phyloP scores from a whole-genome alignment of 495 filamentous ascomycete genomes.

The Aspergillus nanangensis region DNA sequence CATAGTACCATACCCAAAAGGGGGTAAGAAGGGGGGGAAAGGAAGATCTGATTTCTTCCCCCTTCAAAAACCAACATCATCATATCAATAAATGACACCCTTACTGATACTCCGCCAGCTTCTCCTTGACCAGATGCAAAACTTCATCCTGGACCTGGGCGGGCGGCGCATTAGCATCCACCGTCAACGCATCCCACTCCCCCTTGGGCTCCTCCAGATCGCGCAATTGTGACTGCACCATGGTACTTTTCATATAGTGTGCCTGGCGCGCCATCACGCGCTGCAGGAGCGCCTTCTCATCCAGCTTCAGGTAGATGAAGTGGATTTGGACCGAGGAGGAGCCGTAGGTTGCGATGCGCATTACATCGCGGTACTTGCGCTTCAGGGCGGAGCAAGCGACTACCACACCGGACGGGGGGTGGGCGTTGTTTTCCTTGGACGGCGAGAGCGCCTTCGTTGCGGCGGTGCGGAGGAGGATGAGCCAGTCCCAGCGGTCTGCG shows the following conservation, averaged over 20 bases:
- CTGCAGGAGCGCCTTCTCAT: conserved; percentile 66
- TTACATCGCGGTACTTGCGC: conserved; percentile 95
- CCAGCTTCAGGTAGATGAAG: conserved; percentile 85
- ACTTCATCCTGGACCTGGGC: conserved; percentile 65
- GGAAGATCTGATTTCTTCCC: no score
- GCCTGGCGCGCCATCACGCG: conserved; percentile 69
- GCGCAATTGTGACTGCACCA: conserved; percentile 92
- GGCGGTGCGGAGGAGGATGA: conserved; percentile 80
- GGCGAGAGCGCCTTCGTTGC: conserved; percentile 62
- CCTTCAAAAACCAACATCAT: conserved; percentile 6
- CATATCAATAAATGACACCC: neutral
- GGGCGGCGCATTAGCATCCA: conserved; percentile 68
- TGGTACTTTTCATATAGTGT: conserved; percentile 96
- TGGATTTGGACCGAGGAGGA: conserved; percentile 75
- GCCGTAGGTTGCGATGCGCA: conserved; percentile 81
- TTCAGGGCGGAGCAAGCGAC: conserved; percentile 96
- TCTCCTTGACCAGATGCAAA: conserved; percentile 46
- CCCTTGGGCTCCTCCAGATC: conserved; percentile 76
- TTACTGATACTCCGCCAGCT: conserved; percentile 30
- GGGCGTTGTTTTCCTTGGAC: conserved; percentile 34
- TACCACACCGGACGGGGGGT: conserved; percentile 70
- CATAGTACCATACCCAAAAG: no score
- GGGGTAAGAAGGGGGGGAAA: no score
- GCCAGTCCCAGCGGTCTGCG: conserved; percentile 97
- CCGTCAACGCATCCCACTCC: conserved; percentile 79